Conservation (phyloP, 2,329 filamentous ascomycete genomes). For the Coniella lustricola region DNA sequence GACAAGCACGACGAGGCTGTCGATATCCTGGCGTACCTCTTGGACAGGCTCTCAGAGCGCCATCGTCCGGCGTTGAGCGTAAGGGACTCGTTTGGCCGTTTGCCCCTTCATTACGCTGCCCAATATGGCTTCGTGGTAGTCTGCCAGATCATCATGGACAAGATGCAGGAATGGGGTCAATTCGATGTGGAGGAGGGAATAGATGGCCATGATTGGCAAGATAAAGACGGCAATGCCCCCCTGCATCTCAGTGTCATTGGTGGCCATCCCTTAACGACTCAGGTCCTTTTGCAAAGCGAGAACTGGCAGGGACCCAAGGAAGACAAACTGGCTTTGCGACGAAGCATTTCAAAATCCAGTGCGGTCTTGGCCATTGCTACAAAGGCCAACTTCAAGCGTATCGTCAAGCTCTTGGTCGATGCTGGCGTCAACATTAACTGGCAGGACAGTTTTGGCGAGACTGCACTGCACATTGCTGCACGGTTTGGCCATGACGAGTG, state of each 20-base stretch:
- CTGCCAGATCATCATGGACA: conserved; percentile 77
- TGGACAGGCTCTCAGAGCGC: conserved; percentile 60
- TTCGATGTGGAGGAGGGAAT: conserved; percentile 82
- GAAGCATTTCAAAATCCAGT: conserved; percentile 71
- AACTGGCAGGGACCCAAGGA: conserved; percentile 62
- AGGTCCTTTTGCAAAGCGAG: conserved; percentile 72
- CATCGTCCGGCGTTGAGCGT: conserved; percentile 63
- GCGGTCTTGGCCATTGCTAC: conserved; percentile 83
- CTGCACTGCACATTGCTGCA: conserved; percentile 84
- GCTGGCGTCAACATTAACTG: conserved; percentile 91
- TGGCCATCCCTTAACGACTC: conserved; percentile 80
- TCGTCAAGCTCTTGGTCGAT: conserved; percentile 81
- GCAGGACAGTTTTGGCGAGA: conserved; percentile 83
- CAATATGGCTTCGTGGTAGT: conserved; percentile 93
- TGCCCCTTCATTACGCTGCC: conserved; percentile 87
- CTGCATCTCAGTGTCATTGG: conserved; percentile 88
- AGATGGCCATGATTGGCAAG: conserved; percentile 83
- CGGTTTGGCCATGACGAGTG: conserved; percentile 80
- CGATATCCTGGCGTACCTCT: conserved; percentile 52
- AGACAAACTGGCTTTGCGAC: conserved; percentile 57
- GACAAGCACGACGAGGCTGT: conserved; percentile 69
- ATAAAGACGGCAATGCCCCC: conserved; percentile 83
- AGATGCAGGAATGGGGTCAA: conserved; percentile 83
- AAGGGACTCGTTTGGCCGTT: conserved; percentile 71
- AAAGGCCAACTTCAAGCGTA: conserved; percentile 76